Base-by-base conservation (phyloP, 139 green algal genomes). In the Picochlorum costavermella region DNA sequence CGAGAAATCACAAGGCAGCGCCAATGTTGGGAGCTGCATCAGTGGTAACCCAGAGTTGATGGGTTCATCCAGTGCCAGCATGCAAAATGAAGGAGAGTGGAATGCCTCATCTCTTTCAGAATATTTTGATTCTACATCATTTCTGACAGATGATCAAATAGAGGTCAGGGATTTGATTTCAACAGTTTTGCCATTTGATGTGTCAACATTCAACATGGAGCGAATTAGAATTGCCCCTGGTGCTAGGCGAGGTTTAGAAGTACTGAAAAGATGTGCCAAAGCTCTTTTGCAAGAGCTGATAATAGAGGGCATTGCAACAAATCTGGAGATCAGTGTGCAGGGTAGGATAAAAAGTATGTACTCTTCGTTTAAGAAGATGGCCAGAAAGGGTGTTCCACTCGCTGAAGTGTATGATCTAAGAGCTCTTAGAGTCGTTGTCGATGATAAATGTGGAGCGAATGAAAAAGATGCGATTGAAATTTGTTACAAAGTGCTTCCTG, bases 281-380 rank as follows among this genome's bases (percentile, higher is more conserved):
- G 25, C 26, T 36, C 62, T 88, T 48, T 67, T 88, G 68, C 61
- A 72, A 31, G 78, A 84, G 64, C 72, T 90, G 1, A 26, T 57
- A 26, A 69, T 81, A 1, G 73, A 86, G 25, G 70, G 63, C 30
- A 37, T 83, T 44, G 82, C 77, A 16, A 57, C 68, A 0, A 85
- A 84, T 11, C 73, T 91, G 66, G 73, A 89, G 43, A 74, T 94
- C 6, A 31, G 57, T 6, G 66, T 92, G 11, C 79, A 88, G 62
- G 92, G 89, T 5, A 79, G 92, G 2, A 64, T 97, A 36, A 98
- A 98, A 82, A 90, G 76, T 60, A 59, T 96, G 50, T 86, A 92
- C 73, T 87, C 73, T 53, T 85, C 86, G 14, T 77, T 73, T 71
- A 90, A 55, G 28, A 98, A 98, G 85, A 95, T 96, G 90, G 59